Evolutionary conservation across 768 basidiomycete species (phyloP), one percentile per base, ranked within the genome.

Genomic region (Podaxis rugospora): DNA sequence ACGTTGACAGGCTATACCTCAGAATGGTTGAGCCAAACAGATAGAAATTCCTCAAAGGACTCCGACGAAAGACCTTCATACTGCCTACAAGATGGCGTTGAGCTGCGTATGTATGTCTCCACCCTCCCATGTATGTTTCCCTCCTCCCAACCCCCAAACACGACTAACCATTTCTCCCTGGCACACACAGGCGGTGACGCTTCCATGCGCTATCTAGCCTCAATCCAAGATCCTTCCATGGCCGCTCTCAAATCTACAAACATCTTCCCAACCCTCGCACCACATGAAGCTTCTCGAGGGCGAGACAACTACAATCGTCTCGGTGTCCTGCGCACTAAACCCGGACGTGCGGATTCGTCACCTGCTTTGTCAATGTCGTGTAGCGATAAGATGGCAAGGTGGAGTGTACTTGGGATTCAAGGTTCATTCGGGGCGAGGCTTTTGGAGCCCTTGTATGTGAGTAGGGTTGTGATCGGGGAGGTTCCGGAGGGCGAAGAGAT

Each of bases 371-470:
- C 83, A 67, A 92, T 97, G 88, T 93, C 94, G 0, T 98, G 95
- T 74, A 93, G 90, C 65, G 95, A 98, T 71, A 98, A 98, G 73
- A 88, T 98, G 44, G 93, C 93, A 0, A 75, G 82, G 4, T 98
- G 95, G 94, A 85, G 80, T 57, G 82, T 89, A 0, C 76, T 93
- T 3, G 95, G 95, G 0, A 78, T 96, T 25, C 93, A 96, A 68
- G 95, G 96, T 2, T 88, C 91, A 1, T 75, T 97, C 51, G 83
- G 83, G 2, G 80, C 86, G 4, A 73, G 62, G 14, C 76, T 82
- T 63, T 74, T 85, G 42, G 66, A 65, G 2, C 90, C 91, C 0
- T 59, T 95, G 5, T 93, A 93, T 68, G 72, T 95, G 21, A 71
- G 75, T 46, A 68, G 70, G 25, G 72, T 98, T 16, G 75, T 94